Conservation (phyloP, 306 rosid genomes). For the Cicer cuneatum region DNA sequence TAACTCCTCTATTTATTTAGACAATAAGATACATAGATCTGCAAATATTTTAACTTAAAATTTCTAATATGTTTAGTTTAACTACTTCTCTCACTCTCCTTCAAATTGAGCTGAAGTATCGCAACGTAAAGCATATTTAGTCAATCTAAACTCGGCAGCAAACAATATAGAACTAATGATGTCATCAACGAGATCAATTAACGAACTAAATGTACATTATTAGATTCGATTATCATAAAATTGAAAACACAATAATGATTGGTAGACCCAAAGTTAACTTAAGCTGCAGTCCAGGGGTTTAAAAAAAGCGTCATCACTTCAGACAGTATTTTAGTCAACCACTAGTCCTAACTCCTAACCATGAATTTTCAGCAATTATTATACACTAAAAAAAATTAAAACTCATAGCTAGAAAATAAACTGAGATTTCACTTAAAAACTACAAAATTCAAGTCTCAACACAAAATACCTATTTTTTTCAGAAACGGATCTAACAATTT, state of each 20-base stretch:
- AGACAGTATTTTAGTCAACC: not conserved
- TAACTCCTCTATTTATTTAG: not conserved
- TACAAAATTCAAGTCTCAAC: not conserved
- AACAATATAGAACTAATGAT: not conserved
- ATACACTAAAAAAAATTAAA: not conserved
- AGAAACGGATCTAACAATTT: constrained; percentile 45
- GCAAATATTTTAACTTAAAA: not conserved
- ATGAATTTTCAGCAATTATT: not conserved
- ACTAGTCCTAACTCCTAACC: not conserved
- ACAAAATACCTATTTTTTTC: constrained; percentile 10
- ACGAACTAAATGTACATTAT: constrained; percentile 2
- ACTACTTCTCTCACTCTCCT: not conserved
- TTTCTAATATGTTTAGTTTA: not conserved
- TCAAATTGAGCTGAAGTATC: not conserved
- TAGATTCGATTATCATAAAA: not conserved
- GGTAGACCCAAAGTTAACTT: not conserved
- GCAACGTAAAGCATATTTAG: not conserved
- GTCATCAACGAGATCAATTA: not conserved
- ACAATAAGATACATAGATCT: not conserved
- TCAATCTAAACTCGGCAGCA: not conserved
- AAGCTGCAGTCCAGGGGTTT: not conserved
- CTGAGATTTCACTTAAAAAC: constrained; percentile 21
- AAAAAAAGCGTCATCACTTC: not conserved
- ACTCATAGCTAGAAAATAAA: not conserved
- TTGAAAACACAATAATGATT: constrained; percentile 1